These are phyloP conservation scores for Leucaena leucocephala DNA, from an alignment of 306 rosid species.

Conservation along the genomic window DNA sequence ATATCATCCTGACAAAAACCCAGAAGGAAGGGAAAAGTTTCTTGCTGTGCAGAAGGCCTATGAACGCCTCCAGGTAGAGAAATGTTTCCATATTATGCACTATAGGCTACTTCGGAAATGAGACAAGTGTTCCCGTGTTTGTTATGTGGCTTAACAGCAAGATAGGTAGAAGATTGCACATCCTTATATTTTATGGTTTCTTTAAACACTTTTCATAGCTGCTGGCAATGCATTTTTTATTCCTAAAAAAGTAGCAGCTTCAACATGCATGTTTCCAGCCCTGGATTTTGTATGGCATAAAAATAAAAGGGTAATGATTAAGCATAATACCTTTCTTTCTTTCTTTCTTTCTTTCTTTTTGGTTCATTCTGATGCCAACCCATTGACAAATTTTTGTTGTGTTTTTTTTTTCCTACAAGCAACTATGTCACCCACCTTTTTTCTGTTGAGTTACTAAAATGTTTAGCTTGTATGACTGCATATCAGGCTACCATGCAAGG, in stretches of 20 bases:
- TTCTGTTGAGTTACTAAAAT: constrained; percentile 35
- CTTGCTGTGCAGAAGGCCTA: constrained; percentile 99
- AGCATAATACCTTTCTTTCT: neutral
- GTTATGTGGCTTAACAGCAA: constrained; percentile 7
- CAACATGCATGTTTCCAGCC: neutral
- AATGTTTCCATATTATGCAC: constrained; percentile 8
- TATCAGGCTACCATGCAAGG: constrained; percentile 99
- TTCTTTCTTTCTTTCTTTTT: neutral
- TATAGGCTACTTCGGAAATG: constrained; percentile 15
- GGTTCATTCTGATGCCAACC: constrained; percentile 29
- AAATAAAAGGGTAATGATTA: constrained; percentile 4
- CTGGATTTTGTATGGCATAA: neutral
- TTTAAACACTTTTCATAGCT: neutral
- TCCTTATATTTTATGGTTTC: constrained; percentile 14
- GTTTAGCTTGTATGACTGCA: constrained; percentile 31
- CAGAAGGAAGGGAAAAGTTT: constrained; percentile 96
- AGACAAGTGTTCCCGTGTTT: neutral
- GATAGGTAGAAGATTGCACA: constrained; percentile 23
- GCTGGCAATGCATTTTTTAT: neutral
- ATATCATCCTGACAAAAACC: constrained; percentile 99
- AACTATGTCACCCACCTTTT: neutral
- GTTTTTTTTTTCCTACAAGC: neutral
- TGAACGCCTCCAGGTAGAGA: constrained; percentile 92
- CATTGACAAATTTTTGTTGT: neutral
- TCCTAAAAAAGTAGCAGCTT: neutral